phyloP scores from a whole-genome alignment of 768 basidiomycete genomes.

The Rhizopogon salebrosus region DNA sequence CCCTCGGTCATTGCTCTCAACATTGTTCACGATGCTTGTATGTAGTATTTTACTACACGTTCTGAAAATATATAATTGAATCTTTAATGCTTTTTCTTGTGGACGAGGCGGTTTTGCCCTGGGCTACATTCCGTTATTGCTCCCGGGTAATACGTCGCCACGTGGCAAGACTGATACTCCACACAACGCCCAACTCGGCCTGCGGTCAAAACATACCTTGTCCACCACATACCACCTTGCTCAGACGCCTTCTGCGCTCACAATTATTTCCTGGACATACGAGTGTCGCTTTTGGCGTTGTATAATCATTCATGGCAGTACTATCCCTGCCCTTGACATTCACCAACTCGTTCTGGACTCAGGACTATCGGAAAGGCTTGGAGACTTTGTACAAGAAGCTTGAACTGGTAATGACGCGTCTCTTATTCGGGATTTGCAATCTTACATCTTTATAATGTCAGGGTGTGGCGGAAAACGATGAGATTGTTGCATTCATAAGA shows the following conservation, averaged over 20 bases:
- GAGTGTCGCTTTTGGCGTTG: neutral
- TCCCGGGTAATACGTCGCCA: no score
- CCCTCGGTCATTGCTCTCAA: no score
- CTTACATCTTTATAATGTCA: slow-evolving; percentile 26
- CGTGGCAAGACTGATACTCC: slow-evolving; percentile 5
- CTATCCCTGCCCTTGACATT: slow-evolving; percentile 86
- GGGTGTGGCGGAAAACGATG: slow-evolving; percentile 81
- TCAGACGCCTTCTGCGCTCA: no score
- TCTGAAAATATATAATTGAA: no score
- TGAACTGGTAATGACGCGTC: slow-evolving; percentile 51
- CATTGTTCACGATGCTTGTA: no score
- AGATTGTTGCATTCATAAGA: slow-evolving; percentile 78
- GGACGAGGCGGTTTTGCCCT: no score
- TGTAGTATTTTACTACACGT: no score
- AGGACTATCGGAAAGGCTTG: slow-evolving; percentile 82
- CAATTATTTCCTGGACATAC: neutral
- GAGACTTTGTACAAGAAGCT: slow-evolving; percentile 73
- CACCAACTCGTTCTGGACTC: slow-evolving; percentile 92
- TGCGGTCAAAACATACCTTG: neutral
- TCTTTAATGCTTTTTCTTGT: no score
- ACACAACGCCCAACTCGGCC: slow-evolving; percentile 3
- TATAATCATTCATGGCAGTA: slow-evolving; percentile 61
- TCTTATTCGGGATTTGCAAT: slow-evolving; percentile 1
- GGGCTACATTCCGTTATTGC: no score
- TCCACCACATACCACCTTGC: neutral